A percentile compares a stretch with the other conserved stretches of the same genome.
Evolutionary conservation across 768 basidiomycete species (phyloP).

Genomic region (Peribolospora baueri): DNA sequence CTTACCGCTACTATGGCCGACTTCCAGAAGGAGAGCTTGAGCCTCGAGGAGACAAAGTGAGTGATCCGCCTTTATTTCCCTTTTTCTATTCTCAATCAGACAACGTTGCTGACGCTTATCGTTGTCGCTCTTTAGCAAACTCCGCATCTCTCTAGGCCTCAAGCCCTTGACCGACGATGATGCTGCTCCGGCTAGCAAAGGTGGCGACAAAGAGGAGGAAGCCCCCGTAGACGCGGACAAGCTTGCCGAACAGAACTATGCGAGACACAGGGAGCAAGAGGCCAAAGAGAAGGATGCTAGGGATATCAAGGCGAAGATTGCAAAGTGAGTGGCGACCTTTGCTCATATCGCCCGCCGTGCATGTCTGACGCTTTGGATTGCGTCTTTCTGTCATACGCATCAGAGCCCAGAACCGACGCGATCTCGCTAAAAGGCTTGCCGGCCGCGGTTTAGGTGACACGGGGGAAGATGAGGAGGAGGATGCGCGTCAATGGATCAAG

Average conservation of each 20-base stretch:
- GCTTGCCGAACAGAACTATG: slow-evolving; percentile 67
- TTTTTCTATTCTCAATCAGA: neutral
- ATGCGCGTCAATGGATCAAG: slow-evolving; percentile 66
- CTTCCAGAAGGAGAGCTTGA: slow-evolving; percentile 37
- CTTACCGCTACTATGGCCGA: too few species aligned
- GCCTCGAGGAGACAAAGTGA: slow-evolving; percentile 67
- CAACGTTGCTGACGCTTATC: neutral
- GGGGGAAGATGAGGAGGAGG: slow-evolving; percentile 26
- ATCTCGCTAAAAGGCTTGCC: slow-evolving; percentile 74
- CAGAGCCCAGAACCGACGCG: slow-evolving; percentile 68
- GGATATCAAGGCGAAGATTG: slow-evolving; percentile 46
- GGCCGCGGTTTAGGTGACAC: slow-evolving; percentile 77
- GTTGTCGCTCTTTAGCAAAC: slow-evolving; percentile 27
- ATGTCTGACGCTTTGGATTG: slow-evolving; percentile 28
- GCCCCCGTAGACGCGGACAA: slow-evolving; percentile 30
- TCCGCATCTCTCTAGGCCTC: slow-evolving; percentile 77
- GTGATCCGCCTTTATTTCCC: neutral
- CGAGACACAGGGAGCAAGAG: slow-evolving; percentile 42
- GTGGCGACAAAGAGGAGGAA: slow-evolving; percentile 4
- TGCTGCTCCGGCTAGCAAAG: slow-evolving; percentile 37
- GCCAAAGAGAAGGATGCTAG: slow-evolving; percentile 48
- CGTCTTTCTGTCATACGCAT: slow-evolving; percentile 26
- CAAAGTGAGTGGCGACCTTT: slow-evolving; percentile 50
- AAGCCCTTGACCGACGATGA: slow-evolving; percentile 73
- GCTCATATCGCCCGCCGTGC: slow-evolving; percentile 10